Evolutionary conservation across 257 asterid species (phyloP), one percentile per base, ranked within the genome.

Genomic region (Scutellaria minor): DNA sequence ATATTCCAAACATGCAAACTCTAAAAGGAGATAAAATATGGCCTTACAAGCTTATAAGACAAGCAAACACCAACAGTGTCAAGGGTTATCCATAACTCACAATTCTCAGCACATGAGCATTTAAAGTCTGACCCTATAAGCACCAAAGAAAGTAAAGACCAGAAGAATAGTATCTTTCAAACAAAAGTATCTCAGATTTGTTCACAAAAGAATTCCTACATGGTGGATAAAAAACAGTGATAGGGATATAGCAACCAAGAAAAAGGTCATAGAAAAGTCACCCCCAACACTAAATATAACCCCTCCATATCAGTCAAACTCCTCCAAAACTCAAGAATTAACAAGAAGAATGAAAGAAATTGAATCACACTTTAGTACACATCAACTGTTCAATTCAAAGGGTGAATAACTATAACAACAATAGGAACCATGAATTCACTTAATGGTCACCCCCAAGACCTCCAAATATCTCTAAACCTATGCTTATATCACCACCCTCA

Each of bases 261-360:
- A 52, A 14, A 1, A 15, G 31, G 31, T 15, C 58, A 6, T 53
- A 15, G 12, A 53, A 5, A 51, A 51, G 7, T 51, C 56, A 22
- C 31, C 60, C 0, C 37, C 5, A 13, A 54, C 54, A 48, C 53
- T 48, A 4, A 48, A 8, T 7, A 20, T 54, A 9, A 54, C 22
- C 55, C 55, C 58, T 14, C 35, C 35, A 3, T n/a, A 55, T 55
- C 6, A 55, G 9, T 55, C 58, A 53, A 18, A 22, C 39, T 55
- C 61, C 40, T 55, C 61, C 61, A 22, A 55, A 55, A 55, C 39
- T 22, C 61, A 55, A 22, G 39, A 55, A 20, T 18, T 55, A 22
- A 9, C 10, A n/a, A 22, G 14, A 55, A 55, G 40, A 22, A 54
- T 6, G 60, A 54, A 53, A 54, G 22, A 7, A 31, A 31, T 31